These are phyloP conservation scores for Amniculicola lignicola DNA, from an alignment of 495 filamentous ascomycete species.

Conservation along the genomic window DNA sequence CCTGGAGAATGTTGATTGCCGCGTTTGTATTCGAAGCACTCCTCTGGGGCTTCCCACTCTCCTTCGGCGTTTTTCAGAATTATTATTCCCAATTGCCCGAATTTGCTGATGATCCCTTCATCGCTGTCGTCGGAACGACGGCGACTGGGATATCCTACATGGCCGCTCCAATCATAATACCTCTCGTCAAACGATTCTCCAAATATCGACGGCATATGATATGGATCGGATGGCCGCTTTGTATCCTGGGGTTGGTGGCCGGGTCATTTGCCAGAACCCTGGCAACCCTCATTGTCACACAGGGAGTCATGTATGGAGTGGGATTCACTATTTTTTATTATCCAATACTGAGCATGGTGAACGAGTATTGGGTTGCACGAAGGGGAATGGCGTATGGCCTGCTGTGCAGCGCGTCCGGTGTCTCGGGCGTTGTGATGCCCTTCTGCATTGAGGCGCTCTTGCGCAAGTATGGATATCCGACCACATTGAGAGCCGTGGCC, in stretches of 20 bases:
- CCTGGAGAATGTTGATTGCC: constrained; percentile 24
- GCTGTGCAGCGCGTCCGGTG: constrained; percentile 42
- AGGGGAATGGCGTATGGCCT: constrained; percentile 47
- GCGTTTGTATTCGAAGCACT: constrained; percentile 27
- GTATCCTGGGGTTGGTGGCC: constrained; percentile 22
- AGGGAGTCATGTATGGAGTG: constrained; percentile 35
- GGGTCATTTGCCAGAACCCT: constrained; percentile 29
- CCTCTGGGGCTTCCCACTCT: constrained; percentile 34
- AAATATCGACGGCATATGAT: constrained; percentile 19
- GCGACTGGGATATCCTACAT: constrained; percentile 33
- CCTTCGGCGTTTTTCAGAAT: constrained; percentile 37
- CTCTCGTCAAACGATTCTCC: constrained; percentile 27
- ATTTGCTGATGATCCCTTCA: constrained; percentile 14
- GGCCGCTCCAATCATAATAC: constrained; percentile 29
- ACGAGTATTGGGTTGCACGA: constrained; percentile 43
- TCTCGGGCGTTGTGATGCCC: constrained; percentile 41
- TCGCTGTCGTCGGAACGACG: constrained; percentile 33
- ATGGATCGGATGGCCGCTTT: constrained; percentile 25
- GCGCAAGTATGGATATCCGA: constrained; percentile 38
- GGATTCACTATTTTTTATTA: constrained; percentile 35
- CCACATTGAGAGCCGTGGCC: constrained; percentile 39
- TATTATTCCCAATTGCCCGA: constrained; percentile 26
- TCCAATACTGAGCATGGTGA: constrained; percentile 39
- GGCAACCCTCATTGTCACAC: constrained; percentile 30
- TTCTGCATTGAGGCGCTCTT: constrained; percentile 40